Evolutionary conservation across 208 protist genomes (phyloP).

Genomic region (Balamuthia mandrillaris): DNA sequence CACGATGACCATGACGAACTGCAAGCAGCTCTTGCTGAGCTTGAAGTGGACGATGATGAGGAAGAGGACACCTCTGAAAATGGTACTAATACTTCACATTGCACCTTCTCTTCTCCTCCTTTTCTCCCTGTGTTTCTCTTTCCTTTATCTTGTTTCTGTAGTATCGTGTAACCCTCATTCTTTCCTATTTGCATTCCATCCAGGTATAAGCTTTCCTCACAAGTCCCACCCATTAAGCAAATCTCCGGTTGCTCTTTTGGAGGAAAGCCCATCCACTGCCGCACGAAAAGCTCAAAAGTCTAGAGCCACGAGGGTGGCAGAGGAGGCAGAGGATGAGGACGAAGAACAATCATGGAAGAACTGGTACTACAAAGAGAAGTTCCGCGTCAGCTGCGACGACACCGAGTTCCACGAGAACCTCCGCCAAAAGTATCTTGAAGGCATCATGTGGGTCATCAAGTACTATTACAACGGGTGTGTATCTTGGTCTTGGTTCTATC

Average conservation of each 20-base stretch:
- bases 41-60: constrained; percentile 11
- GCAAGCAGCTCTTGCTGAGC: constrained; percentile 15
- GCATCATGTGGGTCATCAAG: constrained; percentile 71
- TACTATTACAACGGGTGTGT: constrained; percentile 75
- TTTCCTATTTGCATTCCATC: no score
- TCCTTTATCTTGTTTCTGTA: no score
- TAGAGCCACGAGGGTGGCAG: no score
- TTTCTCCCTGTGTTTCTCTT: no score
- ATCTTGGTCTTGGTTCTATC: constrained; percentile 72
- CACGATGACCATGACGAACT: not conserved
- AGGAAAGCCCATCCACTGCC: not conserved
- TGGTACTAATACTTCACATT: not conserved
- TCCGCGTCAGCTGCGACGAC: constrained; percentile 36
- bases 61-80: no score
- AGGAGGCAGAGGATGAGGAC: constrained; percentile 34
- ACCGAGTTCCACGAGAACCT: constrained; percentile 46
- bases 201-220: no score
- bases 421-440: constrained; percentile 54
- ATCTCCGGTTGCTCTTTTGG: not conserved
- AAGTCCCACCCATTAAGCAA: not conserved
- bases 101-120: no score
- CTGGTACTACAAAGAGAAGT: constrained; percentile 55
- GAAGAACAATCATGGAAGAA: constrained; percentile 48
- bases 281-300: not conserved
- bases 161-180: no score